Base-by-base conservation (phyloP, 2,329 filamentous ascomycete genomes). In the Alternaria metachromatica region DNA sequence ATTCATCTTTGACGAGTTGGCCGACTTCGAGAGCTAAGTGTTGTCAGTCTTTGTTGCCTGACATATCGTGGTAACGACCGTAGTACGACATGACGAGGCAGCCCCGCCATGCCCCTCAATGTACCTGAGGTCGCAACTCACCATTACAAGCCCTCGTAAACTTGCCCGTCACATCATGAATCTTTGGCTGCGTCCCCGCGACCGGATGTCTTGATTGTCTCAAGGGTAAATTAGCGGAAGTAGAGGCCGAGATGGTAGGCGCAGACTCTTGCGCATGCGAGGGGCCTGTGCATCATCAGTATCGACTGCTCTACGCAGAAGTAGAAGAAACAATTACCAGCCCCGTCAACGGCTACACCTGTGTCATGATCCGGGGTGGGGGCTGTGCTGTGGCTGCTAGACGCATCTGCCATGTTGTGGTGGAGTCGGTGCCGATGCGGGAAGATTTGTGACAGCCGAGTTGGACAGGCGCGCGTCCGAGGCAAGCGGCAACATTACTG, bases 1-100 rank as follows among this genome's bases (percentile, higher is more conserved):
- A 89, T 48, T 92, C 92, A 93, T 98, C 94, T 82, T 97, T 97
- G 67, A 98, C 87, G 4, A 99, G 87, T 71, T 96, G 89, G 30
- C 96, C 96, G 8, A 92, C 89, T 50, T 87, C 82, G 61, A 98
- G 84, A 65, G 88, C 94, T 97, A 65, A 20, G 9, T 44, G 28
- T 15, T 55, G 23, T 78, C 20, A 76, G 72, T 60, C 12, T 5
- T 4, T 15, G 30, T 23, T 43, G 54, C 45, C 55, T 18, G 13
- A 15, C 12, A 33, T n/a, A 3, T 26, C 12, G 9, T 41, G 8
- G n/a, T 5, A 56, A 23, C 12, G 53, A 63, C 55, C 45, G 61
- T 53, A 21, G 54, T 59, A 33, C n/a, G 15, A 30, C 59, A 64
- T 55, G 20, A 60, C 26, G 48, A 50, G 15, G 45, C 12, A 59